These are phyloP conservation scores for Silene uniflora DNA, from an alignment of 148 eudicot species.

Conservation along the genomic window DNA sequence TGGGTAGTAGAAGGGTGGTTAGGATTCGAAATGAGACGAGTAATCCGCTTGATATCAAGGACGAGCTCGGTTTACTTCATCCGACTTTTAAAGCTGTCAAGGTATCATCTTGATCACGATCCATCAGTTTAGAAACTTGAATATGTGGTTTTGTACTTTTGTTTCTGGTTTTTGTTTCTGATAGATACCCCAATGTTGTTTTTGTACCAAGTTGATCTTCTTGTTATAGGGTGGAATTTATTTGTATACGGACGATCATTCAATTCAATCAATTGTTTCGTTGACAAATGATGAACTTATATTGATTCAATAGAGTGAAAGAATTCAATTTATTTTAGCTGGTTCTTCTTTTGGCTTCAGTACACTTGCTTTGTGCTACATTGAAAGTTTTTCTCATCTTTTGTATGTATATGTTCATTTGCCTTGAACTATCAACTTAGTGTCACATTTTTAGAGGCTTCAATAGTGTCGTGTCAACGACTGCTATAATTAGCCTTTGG, in stretches of 20 bases:
- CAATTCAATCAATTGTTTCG: background rate
- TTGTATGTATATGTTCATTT: too few relatives aligned
- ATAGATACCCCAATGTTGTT: background rate
- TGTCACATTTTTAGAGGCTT: too few relatives aligned
- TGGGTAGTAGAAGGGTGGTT: slow-evolving; percentile 32
- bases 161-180: background rate
- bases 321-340: background rate
- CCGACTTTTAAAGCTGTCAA: background rate
- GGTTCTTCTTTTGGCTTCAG: background rate
- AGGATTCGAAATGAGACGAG: slow-evolving; percentile 39
- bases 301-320: background rate
- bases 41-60: slow-evolving; percentile 35
- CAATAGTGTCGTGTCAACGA: too few relatives aligned
- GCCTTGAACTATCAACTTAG: too few relatives aligned
- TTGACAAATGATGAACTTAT: background rate
- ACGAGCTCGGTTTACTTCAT: slow-evolving; percentile 20
- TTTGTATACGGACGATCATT: background rate
- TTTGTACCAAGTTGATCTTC: background rate
- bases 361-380: background rate
- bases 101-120: slow-evolving; percentile 6
- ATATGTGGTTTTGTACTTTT: background rate
- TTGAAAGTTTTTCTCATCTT: too few relatives aligned
- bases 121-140: background rate
- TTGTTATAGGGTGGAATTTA: background rate
- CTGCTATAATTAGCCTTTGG: too few relatives aligned